These are phyloP conservation scores for Alternaria gansuensis DNA, from an alignment of 2,329 filamentous ascomycete genomes.

Conservation along the genomic window DNA sequence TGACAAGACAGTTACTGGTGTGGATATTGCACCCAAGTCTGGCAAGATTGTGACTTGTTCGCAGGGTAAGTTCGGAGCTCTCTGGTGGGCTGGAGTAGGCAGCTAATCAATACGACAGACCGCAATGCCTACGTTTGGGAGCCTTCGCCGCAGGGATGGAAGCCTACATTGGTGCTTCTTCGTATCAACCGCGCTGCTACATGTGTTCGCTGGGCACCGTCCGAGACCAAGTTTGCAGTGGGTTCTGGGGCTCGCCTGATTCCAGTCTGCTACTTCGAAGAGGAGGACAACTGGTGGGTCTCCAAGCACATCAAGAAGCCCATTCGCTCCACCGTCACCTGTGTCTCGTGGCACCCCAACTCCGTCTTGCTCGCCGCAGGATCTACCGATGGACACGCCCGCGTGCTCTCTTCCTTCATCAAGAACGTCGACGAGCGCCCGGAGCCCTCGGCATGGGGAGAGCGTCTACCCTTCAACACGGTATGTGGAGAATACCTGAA, in stretches of 20 bases:
- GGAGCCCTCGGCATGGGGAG: conserved; percentile 89
- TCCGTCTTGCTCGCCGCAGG: conserved; percentile 93
- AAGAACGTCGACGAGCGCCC: conserved; percentile 91
- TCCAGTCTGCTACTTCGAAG: conserved; percentile 97
- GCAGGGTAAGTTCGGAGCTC: conserved; percentile 69
- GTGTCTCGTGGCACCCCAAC: conserved; percentile 96
- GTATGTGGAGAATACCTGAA: conserved; percentile 97
- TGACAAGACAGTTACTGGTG: conserved; percentile 94
- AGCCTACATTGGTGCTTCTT: conserved; percentile 94
- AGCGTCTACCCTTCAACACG: conserved; percentile 95
- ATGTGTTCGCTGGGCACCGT: conserved; percentile 96
- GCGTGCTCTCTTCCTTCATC: conserved; percentile 95
- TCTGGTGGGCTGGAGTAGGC: conserved; percentile 10
- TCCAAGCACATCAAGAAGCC: conserved; percentile 99
- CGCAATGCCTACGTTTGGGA: conserved; percentile 99
- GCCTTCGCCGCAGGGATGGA: conserved; percentile 89
- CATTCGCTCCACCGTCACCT: conserved; percentile 95
- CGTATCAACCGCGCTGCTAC: conserved; percentile 97
- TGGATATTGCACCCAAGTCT: conserved; percentile 90
- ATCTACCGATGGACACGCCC: conserved; percentile 95
- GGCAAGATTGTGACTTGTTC: conserved; percentile 98
- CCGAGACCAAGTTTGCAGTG: conserved; percentile 96
- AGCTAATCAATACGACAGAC: conserved; percentile 64
- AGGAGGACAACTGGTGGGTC: conserved; percentile 99
- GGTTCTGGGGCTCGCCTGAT: conserved; percentile 95